Base-by-base conservation (phyloP, 306 rosid genomes). In the Inga oerstediana region DNA sequence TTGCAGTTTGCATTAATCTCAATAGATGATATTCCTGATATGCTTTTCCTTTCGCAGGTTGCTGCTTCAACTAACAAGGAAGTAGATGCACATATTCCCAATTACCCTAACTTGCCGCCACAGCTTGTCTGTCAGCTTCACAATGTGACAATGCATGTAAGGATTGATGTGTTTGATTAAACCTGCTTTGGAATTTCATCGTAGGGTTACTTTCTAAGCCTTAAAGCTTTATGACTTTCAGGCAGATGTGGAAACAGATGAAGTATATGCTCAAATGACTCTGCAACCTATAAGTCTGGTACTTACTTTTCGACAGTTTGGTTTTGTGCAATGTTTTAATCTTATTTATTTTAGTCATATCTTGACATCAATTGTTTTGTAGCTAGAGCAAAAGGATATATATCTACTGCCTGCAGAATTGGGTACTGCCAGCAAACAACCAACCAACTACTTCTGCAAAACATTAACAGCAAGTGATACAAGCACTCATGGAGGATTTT, bases 261-360 rank as follows among this genome's bases (percentile, higher is more conserved):
- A 90, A 81, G 92, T 92, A 44, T 92, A 90, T 86, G 94, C 97
- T 76, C 97, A 92, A 80, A 92, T 92, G 94, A 92, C 94, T 79
- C 80, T 92, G 66, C 97, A 92, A 82, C 97, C 97, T 51, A 82
- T 89, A 79, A 91, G 90, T 85, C 95, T 78, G 83, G 95, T 91
- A 88, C 65, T 56, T 78, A 24, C 59, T 77, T 81, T 46, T 43
- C 43, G 75, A 67, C 48, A 49, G 43, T 39, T 58, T 66, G 32
- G 56, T 52, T 52, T 66, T 27, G 34, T 32, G 67, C 49, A 73
- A 45, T 46, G 76, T 5, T 30, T 62, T 58, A 27, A 78, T 61
- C 11, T 35, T 48, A 2, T 64, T 58, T 59, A 22, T 59, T 22
- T 65, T 75, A 16, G 22, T 84, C 81, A 76, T 64, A 56, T 87